Percentiles rank a stretch among this genome's conserved stretches.
Evolutionary conservation across 306 rosid species (phyloP).

Genomic region (Hippophae tibetana): DNA sequence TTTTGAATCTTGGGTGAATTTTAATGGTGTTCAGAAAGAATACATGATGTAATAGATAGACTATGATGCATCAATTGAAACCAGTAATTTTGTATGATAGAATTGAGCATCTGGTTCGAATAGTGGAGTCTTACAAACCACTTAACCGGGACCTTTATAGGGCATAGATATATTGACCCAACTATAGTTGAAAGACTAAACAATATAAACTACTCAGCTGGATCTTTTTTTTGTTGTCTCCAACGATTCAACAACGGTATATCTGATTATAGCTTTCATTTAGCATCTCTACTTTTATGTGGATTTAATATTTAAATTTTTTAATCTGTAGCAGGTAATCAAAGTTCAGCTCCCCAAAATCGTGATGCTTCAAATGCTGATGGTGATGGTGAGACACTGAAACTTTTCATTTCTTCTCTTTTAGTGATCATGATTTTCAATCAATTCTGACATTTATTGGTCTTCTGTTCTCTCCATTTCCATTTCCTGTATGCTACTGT

Average conservation of each 20-base stretch:
- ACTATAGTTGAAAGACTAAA: not conserved
- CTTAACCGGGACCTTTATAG: too few species aligned
- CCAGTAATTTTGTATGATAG: too few species aligned
- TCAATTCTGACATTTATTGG: constrained; percentile 1
- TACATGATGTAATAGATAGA: not conserved
- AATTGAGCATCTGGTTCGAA: too few species aligned
- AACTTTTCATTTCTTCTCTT: constrained; percentile 6
- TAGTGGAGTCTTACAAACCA: too few species aligned
- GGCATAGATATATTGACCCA: too few species aligned
- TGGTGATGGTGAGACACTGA: constrained; percentile 56
- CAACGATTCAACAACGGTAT: not conserved
- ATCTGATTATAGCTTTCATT: constrained; percentile 5
- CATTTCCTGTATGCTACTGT: too few species aligned
- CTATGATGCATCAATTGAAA: too few species aligned
- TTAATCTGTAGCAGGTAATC: constrained; percentile 43
- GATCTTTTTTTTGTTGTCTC: too few species aligned
- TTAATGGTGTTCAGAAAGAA: not conserved
- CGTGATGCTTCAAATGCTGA: constrained; percentile 37
- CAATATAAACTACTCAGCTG: not conserved
- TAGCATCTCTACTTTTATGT: not conserved
- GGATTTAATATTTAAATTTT: not conserved
- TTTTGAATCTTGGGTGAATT: too few species aligned
- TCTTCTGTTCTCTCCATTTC: not conserved
- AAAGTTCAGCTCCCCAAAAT: constrained; percentile 38
- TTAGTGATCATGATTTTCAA: not conserved